Base-by-base conservation (phyloP, 2,329 filamentous ascomycete genomes). In the Gnomoniopsis smithogilvyi region DNA sequence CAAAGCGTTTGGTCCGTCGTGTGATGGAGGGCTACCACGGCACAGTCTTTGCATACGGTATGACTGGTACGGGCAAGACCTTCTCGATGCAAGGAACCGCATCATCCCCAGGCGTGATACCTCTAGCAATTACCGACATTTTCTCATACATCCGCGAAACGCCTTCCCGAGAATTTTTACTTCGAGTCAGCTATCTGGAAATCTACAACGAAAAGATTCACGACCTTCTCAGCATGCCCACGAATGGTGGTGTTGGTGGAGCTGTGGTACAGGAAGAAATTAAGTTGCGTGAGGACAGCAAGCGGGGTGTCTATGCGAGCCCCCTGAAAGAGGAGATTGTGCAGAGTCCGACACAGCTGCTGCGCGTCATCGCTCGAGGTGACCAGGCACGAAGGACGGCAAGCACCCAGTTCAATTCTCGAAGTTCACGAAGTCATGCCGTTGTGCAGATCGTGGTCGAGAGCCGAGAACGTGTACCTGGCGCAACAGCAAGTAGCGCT, bases 1-100 rank as follows among this genome's bases (percentile, higher is more conserved):
- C 95, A 47, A 98, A 98, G 76, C 89, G 95, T 63, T 80, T 99
- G 54, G 95, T 99, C 50, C 89, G 95, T 66, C 84, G 95, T 68
- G 95, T 99, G 52, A 99, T 99, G 95, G 95, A 99, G 78, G 95
- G 95, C 46, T 99, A 98, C 72, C 94, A 98, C 69, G 95, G 94
- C 60, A 99, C 95, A 1, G 95, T 99, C 24, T 98, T 99, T 72
- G 94, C 94, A 19, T 99, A 99, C 72, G 95, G 95, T 70, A 98
- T 98, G 93, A 99, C 95, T 3, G 95, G 95, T 63, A 98, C 95
- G 0, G 95, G 95, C 66, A 99, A 99, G 78, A 99, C 95, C 0
- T 99, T 98, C 73, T 98, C 94, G 43, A 99, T 99, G 95, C 95
- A 99, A 78, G 95, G 95, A 67, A 99, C 95, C 12, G 92, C 93